Conservation (phyloP, 441 rosid species). For the Bocquillonia castaneifolia region DNA sequence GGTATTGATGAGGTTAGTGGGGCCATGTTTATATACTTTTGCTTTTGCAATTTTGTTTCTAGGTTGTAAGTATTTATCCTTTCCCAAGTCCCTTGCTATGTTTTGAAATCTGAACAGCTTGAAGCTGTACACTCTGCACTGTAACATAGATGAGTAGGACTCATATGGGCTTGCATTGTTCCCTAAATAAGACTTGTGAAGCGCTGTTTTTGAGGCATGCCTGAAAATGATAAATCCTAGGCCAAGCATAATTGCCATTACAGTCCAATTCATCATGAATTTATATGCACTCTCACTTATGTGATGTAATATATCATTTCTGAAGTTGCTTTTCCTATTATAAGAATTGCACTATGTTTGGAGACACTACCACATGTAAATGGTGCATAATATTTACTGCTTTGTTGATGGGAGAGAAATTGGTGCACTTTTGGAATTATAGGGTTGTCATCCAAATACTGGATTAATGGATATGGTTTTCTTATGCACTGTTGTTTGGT, state of each 20-base stretch:
- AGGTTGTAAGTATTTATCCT: not conserved
- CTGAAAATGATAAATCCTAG: not conserved
- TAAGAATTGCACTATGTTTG: not conserved
- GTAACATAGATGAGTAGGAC: not conserved
- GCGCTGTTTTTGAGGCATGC: not conserved
- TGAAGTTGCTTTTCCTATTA: not conserved
- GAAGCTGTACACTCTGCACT: not conserved
- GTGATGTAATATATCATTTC: not conserved
- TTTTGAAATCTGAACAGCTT: not conserved
- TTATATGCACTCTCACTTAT: not conserved
- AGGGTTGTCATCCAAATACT: not conserved
- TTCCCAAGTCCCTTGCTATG: not conserved
- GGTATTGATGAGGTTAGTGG: conserved; percentile 70
- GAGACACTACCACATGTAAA: not conserved
- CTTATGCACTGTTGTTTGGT: not conserved
- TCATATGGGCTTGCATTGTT: not conserved
- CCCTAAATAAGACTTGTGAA: not conserved
- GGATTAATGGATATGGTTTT: not conserved
- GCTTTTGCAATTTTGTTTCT: conserved; percentile 9
- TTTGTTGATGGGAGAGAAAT: not conserved
- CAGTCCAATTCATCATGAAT: not conserved
- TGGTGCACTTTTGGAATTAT: not conserved
- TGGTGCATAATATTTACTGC: not conserved
- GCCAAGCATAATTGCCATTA: not conserved
- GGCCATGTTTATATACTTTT: conserved; percentile 13